Evolutionary conservation across 73 alveolate genomes (phyloP), one percentile per base, ranked within the genome.

Genomic region (Halteria grandinella): DNA sequence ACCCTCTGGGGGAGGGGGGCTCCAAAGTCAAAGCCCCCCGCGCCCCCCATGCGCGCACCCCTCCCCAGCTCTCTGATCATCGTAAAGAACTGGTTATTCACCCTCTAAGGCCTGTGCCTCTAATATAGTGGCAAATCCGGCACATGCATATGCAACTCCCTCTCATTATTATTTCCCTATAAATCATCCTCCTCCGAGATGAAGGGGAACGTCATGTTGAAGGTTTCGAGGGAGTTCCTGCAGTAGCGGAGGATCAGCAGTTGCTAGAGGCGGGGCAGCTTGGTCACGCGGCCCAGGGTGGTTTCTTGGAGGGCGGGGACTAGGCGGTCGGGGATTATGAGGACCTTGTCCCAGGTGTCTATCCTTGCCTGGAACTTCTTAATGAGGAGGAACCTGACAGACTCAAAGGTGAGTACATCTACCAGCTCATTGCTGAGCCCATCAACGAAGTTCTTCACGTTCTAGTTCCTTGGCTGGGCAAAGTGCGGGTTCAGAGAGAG

Each of bases 121-220:
- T n/a, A n/a, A n/a, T n/a, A n/a, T n/a, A n/a, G n/a, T n/a, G n/a
- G n/a, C n/a, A n/a, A n/a, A n/a, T n/a, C n/a, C n/a, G n/a, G n/a
- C n/a, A n/a, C n/a, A n/a, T n/a, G n/a, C n/a, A n/a, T n/a, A n/a
- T n/a, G n/a, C n/a, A n/a, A n/a, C n/a, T n/a, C n/a, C n/a, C n/a
- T n/a, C n/a, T n/a, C n/a, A n/a, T n/a, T n/a, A n/a, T n/a, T n/a
- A n/a, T n/a, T n/a, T n/a, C n/a, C n/a, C n/a, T n/a, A n/a, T n/a
- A n/a, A n/a, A n/a, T n/a, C n/a, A 54, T 54, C 51, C 11, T 54
- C 70, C 18, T 11, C 17, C 11, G 34, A 11, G 28, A 54, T 25
- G 28, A 54, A 54, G 8, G 70, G 70, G 18, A 54, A 54, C n/a
- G 10, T n/a, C 51, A 54, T 6, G 23, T 54, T 54, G 70, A 11